These are phyloP conservation scores for Didymella arachidicola DNA, from an alignment of 2,329 filamentous ascomycete species.

Conservation along the genomic window DNA sequence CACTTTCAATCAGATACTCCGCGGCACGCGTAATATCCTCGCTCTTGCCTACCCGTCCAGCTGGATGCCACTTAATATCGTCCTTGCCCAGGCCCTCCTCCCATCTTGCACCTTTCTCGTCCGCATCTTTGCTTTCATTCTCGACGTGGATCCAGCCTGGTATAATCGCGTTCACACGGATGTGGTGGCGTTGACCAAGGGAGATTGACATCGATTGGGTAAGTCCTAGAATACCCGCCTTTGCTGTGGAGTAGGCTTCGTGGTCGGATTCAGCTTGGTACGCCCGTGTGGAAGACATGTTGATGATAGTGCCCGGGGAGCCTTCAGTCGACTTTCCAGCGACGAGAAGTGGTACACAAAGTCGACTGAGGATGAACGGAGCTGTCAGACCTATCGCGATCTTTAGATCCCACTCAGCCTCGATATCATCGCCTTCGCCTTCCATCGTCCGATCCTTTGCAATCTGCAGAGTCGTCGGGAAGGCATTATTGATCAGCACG, in stretches of 20 bases:
- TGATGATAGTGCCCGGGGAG: constrained; percentile 50
- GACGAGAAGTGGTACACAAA: constrained; percentile 43
- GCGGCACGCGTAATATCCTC: constrained; percentile 56
- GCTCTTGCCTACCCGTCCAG: constrained; percentile 59
- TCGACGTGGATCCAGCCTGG: constrained; percentile 62
- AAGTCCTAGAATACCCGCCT: constrained; percentile 60
- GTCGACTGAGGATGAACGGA: constrained; percentile 42
- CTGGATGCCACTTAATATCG: constrained; percentile 60
- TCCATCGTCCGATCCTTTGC: constrained; percentile 41
- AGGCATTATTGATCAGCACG: constrained; percentile 49
- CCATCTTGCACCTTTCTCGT: constrained; percentile 54
- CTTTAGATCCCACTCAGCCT: constrained; percentile 47
- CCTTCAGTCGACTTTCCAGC: constrained; percentile 25
- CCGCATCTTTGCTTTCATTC: constrained; percentile 53
- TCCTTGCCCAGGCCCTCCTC: constrained; percentile 56
- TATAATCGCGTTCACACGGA: constrained; percentile 59
- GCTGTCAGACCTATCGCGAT: constrained; percentile 46
- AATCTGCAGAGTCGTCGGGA: constrained; percentile 40
- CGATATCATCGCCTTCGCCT: constrained; percentile 39
- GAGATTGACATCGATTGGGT: constrained; percentile 60
- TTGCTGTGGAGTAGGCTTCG: constrained; percentile 60
- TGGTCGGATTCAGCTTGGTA: constrained; percentile 59
- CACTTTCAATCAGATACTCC: constrained; percentile 51
- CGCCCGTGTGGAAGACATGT: constrained; percentile 61
- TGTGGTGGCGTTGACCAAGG: constrained; percentile 52